Conservation (phyloP, 768 basidiomycete species). For the Tricholoma bakamatsutake region DNA sequence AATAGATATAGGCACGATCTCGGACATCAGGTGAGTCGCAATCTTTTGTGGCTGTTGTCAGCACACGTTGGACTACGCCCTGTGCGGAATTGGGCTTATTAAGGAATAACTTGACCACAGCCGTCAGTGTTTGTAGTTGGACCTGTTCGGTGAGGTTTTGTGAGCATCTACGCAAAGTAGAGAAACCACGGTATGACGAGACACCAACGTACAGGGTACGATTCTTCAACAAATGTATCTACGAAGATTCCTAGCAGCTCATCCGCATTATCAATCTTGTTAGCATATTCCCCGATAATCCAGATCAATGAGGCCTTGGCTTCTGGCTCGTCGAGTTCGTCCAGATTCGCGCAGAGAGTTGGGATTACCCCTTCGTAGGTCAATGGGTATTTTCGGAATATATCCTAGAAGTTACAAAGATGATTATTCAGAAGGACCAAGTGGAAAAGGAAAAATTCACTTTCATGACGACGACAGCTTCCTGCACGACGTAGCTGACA, state of each 20-base stretch:
- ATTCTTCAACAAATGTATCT: conserved; percentile 90
- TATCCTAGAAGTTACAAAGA: conserved; percentile 54
- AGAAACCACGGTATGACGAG: background rate
- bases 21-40: conserved; percentile 96
- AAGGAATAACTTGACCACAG: conserved; percentile 94
- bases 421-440: no score
- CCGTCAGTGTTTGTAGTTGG: conserved; percentile 82
- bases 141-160: conserved; percentile 32
- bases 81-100: conserved; percentile 94
- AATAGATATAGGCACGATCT: conserved; percentile 97
- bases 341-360: conserved; percentile 88
- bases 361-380: conserved; percentile 98
- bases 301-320: conserved; percentile 97
- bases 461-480: conserved; percentile 99
- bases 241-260: conserved; percentile 89
- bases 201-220: conserved; percentile 62
- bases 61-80: conserved; percentile 83
- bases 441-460: conserved; percentile 42
- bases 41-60: conserved; percentile 93
- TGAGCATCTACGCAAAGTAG: background rate
- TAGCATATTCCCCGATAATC: conserved; percentile 98
- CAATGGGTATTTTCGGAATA: conserved; percentile 95
- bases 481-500: conserved; percentile 96
- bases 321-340: conserved; percentile 96
- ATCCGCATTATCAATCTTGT: conserved; percentile 95